phyloP scores from a whole-genome alignment of 2,329 filamentous ascomycete genomes.

The Fusarium stilboides region DNA sequence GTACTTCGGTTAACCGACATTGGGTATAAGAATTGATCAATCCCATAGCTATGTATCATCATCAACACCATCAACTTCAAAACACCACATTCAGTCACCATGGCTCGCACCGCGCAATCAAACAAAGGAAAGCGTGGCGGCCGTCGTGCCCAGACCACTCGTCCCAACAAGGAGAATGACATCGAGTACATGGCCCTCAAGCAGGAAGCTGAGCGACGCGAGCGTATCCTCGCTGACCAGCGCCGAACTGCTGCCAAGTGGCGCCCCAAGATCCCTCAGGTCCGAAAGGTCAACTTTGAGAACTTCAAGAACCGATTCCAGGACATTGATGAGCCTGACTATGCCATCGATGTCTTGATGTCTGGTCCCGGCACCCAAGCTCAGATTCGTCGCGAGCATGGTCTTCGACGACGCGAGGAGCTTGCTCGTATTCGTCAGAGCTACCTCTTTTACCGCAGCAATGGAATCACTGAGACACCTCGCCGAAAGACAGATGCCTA shows the following conservation, averaged over 20 bases:
- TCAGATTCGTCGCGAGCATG: constrained; percentile 59
- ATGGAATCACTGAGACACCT: background rate
- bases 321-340: constrained; percentile 54
- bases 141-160: constrained; percentile 21
- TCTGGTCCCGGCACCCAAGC: constrained; percentile 53
- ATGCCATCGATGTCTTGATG: constrained; percentile 60
- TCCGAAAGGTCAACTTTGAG: constrained; percentile 60
- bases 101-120: constrained; percentile 37
- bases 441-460: constrained; percentile 41
- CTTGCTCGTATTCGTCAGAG: constrained; percentile 54
- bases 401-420: constrained; percentile 55
- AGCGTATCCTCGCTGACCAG: constrained; percentile 55
- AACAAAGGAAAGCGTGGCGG: constrained; percentile 20
- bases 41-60: background rate
- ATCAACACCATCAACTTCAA: background rate
- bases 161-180: constrained; percentile 49
- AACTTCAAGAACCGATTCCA: constrained; percentile 62
- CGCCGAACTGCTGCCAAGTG: constrained; percentile 57
- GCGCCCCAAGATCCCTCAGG: constrained; percentile 59
- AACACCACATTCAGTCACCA: constrained; percentile 12
- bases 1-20: background rate
- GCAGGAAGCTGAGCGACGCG: constrained; percentile 56
- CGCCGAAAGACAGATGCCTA: constrained; percentile 24
- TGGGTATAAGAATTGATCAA: background rate
- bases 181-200: constrained; percentile 51